Evolutionary conservation across 2,329 filamentous ascomycete genomes (phyloP), one percentile per base, ranked within the genome.

Genomic region (Fonsecaea multimorphosa): DNA sequence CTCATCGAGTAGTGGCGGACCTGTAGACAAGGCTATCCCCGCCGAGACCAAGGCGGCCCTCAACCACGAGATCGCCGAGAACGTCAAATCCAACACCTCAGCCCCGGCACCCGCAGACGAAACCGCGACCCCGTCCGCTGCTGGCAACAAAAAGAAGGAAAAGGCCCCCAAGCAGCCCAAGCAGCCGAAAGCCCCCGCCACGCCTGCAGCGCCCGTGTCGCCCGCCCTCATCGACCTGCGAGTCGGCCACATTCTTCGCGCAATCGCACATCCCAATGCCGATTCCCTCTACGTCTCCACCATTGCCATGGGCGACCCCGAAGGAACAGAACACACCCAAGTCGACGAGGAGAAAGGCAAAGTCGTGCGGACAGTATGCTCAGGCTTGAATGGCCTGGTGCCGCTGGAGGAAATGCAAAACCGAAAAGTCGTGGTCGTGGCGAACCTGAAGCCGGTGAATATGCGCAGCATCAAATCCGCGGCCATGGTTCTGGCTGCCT

Each of bases 391-490:
- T 79, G 95, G 95, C 7, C 87, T 97, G 32, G 82, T 99, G 1
- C 95, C 95, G 0, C 85, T 99, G 54, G 92, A 92, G 78, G 92
- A 97, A 79, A 97, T 99, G 95, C 95, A 99, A 79, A 89, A 89
- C 75, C 92, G 95, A 78, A 96, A 96, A 82, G 92, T 99, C 67
- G 87, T 99, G 34, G 91, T 95, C 0, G 94, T 99, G 24, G 96
- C 92, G 85, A 99, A 99, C 81, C 87, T 99, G 72, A 99, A 99
- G 85, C 95, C 95, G 58, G 95, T 98, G 78, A 99, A 96, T 79
- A 99, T 99, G 95, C 91, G 95, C 70, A 95, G 95, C 72, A 86
- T 92, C 77, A 90, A 90, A 77, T 90, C 85, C 34, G 84, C 80
- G 61, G 90, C 93, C 75, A 98, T 99, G 95, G 95, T 99, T 16